These are phyloP conservation scores for Microthlaspi erraticum DNA, from an alignment of 345 rosid genomes.

Conservation along the genomic window DNA sequence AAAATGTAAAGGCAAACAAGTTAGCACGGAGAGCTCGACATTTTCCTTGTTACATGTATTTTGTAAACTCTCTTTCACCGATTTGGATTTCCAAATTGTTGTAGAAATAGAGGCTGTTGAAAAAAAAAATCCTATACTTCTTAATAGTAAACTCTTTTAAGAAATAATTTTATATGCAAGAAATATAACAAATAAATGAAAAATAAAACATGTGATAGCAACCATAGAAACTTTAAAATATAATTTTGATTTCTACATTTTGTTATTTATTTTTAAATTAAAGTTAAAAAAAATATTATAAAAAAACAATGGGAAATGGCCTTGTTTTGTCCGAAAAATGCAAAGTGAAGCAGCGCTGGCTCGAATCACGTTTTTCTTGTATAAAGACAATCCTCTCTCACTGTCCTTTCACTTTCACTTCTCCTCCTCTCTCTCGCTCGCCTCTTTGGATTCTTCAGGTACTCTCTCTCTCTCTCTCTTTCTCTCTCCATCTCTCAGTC, in stretches of 20 bases:
- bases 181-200: neutral
- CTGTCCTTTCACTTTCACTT: slow-evolving; percentile 11
- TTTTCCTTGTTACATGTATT: too few species aligned
- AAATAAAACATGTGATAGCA: neutral
- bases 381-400: slow-evolving; percentile 25
- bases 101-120: too few species aligned
- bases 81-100: too few species aligned
- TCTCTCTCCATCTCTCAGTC: slow-evolving; percentile 22
- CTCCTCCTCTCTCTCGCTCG: slow-evolving; percentile 30
- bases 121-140: too few species aligned
- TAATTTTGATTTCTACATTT: neutral
- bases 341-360: slow-evolving; percentile 24
- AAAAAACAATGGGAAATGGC: neutral
- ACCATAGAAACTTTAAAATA: neutral
- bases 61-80: too few species aligned
- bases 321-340: slow-evolving; percentile 21
- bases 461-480: slow-evolving; percentile 29
- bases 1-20: too few species aligned
- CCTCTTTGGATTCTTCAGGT: slow-evolving; percentile 43
- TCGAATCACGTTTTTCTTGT: neutral
- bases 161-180: too few species aligned
- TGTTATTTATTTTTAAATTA: neutral
- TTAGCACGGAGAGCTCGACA: too few species aligned
- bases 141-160: too few species aligned
- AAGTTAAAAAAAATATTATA: neutral